Evolutionary conservation across 2,329 filamentous ascomycete genomes (phyloP).

Genomic region (Cryphonectria naterciae): DNA sequence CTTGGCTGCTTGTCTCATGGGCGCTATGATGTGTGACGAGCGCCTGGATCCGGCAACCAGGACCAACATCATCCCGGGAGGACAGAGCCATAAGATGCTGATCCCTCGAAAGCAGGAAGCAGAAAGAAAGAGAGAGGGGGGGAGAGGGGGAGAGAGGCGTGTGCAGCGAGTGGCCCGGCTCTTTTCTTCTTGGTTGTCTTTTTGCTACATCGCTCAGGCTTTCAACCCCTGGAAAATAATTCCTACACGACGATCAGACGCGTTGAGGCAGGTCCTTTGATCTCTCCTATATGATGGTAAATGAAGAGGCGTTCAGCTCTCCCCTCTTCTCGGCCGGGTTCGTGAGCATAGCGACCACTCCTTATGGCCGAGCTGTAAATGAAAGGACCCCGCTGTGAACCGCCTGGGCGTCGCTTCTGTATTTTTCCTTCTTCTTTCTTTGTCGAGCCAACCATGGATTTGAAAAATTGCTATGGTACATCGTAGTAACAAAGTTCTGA

Average conservation of each 20-base stretch:
- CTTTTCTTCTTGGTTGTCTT: background rate
- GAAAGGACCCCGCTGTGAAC: background rate
- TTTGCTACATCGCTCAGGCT: background rate
- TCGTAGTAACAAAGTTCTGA: background rate
- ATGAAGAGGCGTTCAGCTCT: background rate
- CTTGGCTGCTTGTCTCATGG: background rate
- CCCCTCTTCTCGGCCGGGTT: background rate
- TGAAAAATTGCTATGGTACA: background rate
- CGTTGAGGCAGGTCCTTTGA: background rate
- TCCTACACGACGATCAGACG: background rate
- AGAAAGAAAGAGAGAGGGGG: no score
- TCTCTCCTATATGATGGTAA: background rate
- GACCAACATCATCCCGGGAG: background rate
- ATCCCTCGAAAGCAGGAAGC: background rate
- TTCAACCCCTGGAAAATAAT: background rate
- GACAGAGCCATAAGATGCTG: background rate
- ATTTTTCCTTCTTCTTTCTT: no score
- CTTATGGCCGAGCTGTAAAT: background rate
- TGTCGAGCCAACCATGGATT: background rate
- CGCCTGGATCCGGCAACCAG: background rate
- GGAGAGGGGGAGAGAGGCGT: no score
- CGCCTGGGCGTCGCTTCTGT: background rate
- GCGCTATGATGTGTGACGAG: conserved; percentile 3
- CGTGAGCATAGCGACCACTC: background rate
- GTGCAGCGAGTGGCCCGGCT: no score